Evolutionary conservation across 202 grass and related monocot genomes (phyloP), one percentile per base, ranked within the genome.

Genomic region (Alloteropsis angusta): DNA sequence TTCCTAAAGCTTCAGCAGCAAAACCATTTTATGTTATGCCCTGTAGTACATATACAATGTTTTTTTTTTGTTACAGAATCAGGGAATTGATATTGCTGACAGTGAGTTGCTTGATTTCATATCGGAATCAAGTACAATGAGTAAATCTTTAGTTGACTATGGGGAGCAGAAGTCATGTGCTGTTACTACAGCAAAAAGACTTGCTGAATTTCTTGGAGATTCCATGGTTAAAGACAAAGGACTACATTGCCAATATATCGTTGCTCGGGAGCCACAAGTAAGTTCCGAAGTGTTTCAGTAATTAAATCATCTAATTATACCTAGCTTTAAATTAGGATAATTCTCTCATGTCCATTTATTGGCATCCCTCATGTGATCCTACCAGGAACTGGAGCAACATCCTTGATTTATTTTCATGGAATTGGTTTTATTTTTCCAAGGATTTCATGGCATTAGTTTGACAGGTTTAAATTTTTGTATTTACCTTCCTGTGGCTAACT

Each of bases 161-260:
- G 95, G 95, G 42, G 91, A 85, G 36, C 91, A 98, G 75, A 98
- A 98, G 83, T 97, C 95, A 80, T 98, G 89, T 78, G 89, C 91
- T 79, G 91, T 94, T 68, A 94, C 95, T 78, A 94, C 95, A 64
- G 95, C 95, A 66, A 98, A 87, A 85, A 83, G 91, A 63, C 89
- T 98, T 47, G 89, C 95, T 61, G 87, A 94, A 77, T 98, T 97
- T 68, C 89, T 98, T 72, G 95, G 95, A 64, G 87, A 93, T 81
- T 84, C 89, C 38, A 98, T 98, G 95, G 91, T 98, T 14, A 91
- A 93, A 85, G 95, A 98, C 74, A 98, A 98, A 89, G 95, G 95
- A 32, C 85, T 97, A 17, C 94, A 88, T 66, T 97, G 94, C 77
- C 91, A 88, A 80, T 97, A 97, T 80, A 87, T 97, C 48, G 90